A percentile compares a stretch with the other conserved stretches of the same genome.
These are phyloP conservation scores for Spathaspora arborariae DNA, from an alignment of 805 yeast genomes.

Conservation along the genomic window DNA sequence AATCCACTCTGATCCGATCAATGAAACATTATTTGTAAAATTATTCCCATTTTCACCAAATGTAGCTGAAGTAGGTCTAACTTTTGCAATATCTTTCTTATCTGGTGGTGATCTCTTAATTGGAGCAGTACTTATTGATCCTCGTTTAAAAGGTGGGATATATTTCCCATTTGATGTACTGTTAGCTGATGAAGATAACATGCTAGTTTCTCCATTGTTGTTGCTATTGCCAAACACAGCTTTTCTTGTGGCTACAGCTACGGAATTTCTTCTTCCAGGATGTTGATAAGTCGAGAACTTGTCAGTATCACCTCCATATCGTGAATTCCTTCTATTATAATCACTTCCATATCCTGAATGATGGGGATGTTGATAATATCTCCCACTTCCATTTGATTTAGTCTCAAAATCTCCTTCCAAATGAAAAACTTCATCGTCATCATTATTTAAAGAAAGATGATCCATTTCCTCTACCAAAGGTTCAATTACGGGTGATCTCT, in stretches of 20 bases:
- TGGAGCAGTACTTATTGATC: conserved; percentile 26
- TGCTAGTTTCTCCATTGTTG: background rate
- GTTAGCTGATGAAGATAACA: conserved; percentile 1
- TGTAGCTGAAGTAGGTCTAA: background rate
- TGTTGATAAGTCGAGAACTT: background rate
- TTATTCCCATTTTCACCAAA: background rate
- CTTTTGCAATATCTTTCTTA: conserved; percentile 2
- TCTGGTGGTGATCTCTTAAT: conserved; percentile 3
- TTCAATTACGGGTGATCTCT: conserved; percentile 29
- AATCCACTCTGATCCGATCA: conserved; percentile 22
- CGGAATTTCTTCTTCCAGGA: background rate
- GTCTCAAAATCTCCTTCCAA: conserved; percentile 37
- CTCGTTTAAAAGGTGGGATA: conserved; percentile 69
- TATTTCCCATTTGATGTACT: conserved; percentile 47
- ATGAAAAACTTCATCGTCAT: conserved; percentile 37
- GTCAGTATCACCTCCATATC: background rate
- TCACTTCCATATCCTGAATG: conserved; percentile 1
- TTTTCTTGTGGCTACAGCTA: conserved; percentile 2
- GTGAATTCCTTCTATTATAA: background rate
- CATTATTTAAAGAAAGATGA: conserved; percentile 19
- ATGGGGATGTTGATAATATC: background rate
- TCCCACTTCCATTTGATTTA: background rate
- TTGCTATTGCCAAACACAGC: conserved; percentile 1
- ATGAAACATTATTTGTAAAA: conserved; percentile 5
- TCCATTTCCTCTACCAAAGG: conserved; percentile 37